A percentile compares a stretch with the other conserved stretches of the same genome.
Conservation (phyloP, 1,284 basidiomycete genomes). For the Ganoderma meredithae region DNA sequence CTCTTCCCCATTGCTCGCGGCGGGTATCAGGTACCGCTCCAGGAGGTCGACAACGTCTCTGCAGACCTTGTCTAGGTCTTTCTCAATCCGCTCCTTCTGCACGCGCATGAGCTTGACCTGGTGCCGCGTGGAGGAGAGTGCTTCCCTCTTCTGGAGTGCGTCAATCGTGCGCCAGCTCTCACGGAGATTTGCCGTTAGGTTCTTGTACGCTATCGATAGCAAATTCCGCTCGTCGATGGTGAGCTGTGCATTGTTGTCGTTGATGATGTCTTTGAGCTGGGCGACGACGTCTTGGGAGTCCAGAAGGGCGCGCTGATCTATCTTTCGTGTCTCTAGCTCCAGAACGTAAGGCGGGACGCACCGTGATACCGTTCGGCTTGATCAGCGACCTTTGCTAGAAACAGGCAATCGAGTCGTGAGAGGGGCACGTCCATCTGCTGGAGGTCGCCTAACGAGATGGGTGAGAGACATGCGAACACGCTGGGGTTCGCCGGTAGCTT, state of each 20-base stretch:
- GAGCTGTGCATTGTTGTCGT: slow-evolving; percentile 55
- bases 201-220: slow-evolving; percentile 76
- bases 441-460: slow-evolving; percentile 16
- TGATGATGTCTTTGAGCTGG: slow-evolving; percentile 63
- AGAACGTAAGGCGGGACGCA: slow-evolving; percentile 36
- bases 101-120: slow-evolving; percentile 57
- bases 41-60: slow-evolving; percentile 64
- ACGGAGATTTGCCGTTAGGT: slow-evolving; percentile 66
- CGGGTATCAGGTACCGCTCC: slow-evolving; percentile 60
- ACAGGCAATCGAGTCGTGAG: slow-evolving; percentile 49
- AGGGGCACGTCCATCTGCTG: slow-evolving; percentile 34
- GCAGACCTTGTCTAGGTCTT: slow-evolving; percentile 62
- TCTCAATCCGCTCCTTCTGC: slow-evolving; percentile 62
- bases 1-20: slow-evolving; percentile 66
- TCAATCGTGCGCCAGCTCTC: slow-evolving; percentile 70
- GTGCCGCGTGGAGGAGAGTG: slow-evolving; percentile 41
- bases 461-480: slow-evolving; percentile 16
- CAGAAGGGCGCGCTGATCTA: not conserved
- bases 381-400: slow-evolving; percentile 71
- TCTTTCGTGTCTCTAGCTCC: not conserved
- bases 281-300: slow-evolving; percentile 58
- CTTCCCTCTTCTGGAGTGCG: slow-evolving; percentile 59
- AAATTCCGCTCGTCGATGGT: slow-evolving; percentile 72
- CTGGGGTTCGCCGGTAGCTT: slow-evolving; percentile 3
- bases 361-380: slow-evolving; percentile 74